Conservation (phyloP, 768 basidiomycete species). For the Russula compacta region DNA sequence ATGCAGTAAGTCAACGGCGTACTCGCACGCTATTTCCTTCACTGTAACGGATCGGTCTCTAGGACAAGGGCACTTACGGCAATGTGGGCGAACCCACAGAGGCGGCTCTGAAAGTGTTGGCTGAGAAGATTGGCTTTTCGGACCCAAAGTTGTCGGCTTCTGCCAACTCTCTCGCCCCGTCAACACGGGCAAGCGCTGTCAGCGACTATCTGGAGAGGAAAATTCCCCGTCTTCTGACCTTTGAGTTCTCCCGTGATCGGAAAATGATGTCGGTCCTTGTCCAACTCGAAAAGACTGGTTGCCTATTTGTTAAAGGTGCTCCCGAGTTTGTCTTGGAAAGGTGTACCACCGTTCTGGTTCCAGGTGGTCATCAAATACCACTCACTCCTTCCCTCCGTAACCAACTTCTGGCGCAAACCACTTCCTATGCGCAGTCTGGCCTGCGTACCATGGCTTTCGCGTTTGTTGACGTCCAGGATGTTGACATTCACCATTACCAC, state of each 20-base stretch:
- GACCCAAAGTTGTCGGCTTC: constrained; percentile 50
- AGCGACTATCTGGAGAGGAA: constrained; percentile 72
- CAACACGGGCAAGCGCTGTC: constrained; percentile 69
- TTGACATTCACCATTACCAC: constrained; percentile 73
- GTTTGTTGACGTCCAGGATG: constrained; percentile 68
- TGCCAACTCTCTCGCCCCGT: constrained; percentile 45
- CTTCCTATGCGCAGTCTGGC: constrained; percentile 69
- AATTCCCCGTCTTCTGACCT: constrained; percentile 79
- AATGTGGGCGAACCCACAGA: constrained; percentile 97
- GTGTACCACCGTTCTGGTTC: constrained; percentile 62
- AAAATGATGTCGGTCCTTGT: constrained; percentile 99
- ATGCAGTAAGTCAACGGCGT: constrained; percentile 41
- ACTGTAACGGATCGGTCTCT: constrained; percentile 12
- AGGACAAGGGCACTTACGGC: constrained; percentile 74
- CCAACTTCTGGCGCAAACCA: constrained; percentile 53
- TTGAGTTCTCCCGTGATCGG: constrained; percentile 96
- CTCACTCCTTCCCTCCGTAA: constrained; percentile 54
- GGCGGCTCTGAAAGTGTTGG: constrained; percentile 90
- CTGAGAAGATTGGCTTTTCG: constrained; percentile 83
- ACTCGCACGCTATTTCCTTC: not conserved
- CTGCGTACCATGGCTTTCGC: constrained; percentile 90
- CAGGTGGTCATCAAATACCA: constrained; percentile 49
- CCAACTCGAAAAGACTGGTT: constrained; percentile 53
- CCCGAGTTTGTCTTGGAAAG: constrained; percentile 92
- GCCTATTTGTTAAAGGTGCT: constrained; percentile 90